Evolutionary conservation across 2,329 filamentous ascomycete genomes (phyloP), one percentile per base, ranked within the genome.

Genomic region (Aspergillus chevalieri): DNA sequence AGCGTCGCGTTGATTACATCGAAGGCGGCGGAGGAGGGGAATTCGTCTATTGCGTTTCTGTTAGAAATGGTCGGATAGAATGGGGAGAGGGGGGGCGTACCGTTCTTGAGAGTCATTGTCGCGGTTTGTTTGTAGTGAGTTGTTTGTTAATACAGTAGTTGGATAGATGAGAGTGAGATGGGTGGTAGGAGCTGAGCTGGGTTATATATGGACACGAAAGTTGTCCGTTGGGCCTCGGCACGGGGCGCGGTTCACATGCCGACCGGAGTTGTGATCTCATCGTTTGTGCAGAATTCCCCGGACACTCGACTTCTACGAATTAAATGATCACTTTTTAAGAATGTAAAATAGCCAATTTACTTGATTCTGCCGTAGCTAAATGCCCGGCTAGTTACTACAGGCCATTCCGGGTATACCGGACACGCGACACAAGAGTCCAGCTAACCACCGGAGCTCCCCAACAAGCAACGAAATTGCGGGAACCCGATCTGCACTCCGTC

Each of bases 1-100:
- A 98, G 84, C 47, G 84, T 81, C 47, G 74, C 67, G 71, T 87
- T 82, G 78, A 98, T 96, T 65, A 78, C 79, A 68, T 98, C 93
- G 73, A 98, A 98, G 60, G 91, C 90, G 58, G 75, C 84, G 52
- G 93, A 97, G 65, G 92, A 83, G 57, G 93, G 92, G 75, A 95
- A 96, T 59, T 84, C 84, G 72, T 83, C 87, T 90, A 60, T 30
- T 30, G 26, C 38, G 44, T 24, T 44, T 57, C 12, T n/a, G 44
- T 43, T 43, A 47, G 4, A 47, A 26, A 22, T 51, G n/a, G 43
- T 61, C 52, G 30, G 28, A 42, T 43, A 21, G 33, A 22, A 43
- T 44, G 19, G 4, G n/a, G 6, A n/a, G 6, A 6, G 24, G 22
- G 12, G 26, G 2, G 4, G 34, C 77, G 59, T 76, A 87, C 86